A percentile compares a stretch with the other conserved stretches of the same genome.
phyloP scores from a whole-genome alignment of 345 rosid species.

The Gynandropsis gynandra region DNA sequence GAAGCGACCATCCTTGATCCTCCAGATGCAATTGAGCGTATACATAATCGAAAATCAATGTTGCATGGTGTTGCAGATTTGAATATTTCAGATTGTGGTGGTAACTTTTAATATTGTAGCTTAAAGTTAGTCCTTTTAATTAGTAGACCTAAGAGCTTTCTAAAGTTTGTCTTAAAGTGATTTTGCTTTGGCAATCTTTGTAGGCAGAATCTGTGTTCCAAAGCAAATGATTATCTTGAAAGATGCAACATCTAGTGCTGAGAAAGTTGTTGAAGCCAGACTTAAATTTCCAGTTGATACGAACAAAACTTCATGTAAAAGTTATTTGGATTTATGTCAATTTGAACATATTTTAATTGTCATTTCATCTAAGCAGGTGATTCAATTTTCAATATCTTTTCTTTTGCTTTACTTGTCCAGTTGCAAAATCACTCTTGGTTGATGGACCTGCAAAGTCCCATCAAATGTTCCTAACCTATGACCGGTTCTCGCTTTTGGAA shows the following conservation, averaged over 20 bases:
- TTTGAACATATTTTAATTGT: not conserved
- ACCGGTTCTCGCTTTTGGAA: conserved; percentile 58
- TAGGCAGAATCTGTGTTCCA: conserved; percentile 70
- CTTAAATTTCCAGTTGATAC: conserved; percentile 77
- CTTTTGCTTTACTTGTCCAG: conserved; percentile 30
- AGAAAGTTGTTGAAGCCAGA: too few relatives aligned
- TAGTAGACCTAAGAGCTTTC: not conserved
- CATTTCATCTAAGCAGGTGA: too few relatives aligned
- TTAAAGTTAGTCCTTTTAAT: conserved; percentile 6
- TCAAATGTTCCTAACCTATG: conserved; percentile 69
- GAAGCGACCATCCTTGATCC: conserved; percentile 83
- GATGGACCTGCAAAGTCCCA: conserved; percentile 96
- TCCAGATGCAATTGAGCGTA: conserved; percentile 64
- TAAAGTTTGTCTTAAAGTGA: conserved; percentile 16
- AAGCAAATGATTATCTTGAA: too few relatives aligned
- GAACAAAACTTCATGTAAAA: not conserved
- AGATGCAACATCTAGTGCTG: too few relatives aligned
- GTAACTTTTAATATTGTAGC: conserved; percentile 28
- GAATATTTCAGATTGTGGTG: conserved; percentile 48
- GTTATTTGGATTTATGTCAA: not conserved
- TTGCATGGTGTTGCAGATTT: conserved; percentile 74
- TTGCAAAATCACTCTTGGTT: conserved; percentile 85
- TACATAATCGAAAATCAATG: conserved; percentile 82
- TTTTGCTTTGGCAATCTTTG: conserved; percentile 16
- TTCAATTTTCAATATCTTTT: not conserved